phyloP scores from a whole-genome alignment of 1,139 yeast species.

The Magnusiomyces fungicola region DNA sequence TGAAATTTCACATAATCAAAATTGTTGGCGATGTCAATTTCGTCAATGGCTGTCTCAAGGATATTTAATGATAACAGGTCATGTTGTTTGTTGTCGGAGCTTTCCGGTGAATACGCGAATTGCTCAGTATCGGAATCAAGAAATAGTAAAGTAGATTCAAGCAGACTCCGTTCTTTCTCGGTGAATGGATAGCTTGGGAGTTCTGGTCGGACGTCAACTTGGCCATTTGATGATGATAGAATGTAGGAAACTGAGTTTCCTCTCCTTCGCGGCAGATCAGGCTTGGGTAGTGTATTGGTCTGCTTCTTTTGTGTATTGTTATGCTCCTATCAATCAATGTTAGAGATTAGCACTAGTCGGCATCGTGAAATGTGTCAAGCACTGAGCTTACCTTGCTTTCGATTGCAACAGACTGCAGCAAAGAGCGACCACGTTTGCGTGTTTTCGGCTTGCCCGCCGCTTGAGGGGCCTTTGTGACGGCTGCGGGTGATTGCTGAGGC shows the following conservation, averaged over 20 bases:
- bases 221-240: not conserved
- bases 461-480: slow-evolving; percentile 3
- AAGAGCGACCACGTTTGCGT: slow-evolving; percentile 24
- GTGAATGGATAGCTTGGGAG: slow-evolving; percentile 15
- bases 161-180: slow-evolving; percentile 9
- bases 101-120: no score
- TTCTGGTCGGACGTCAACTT: not conserved
- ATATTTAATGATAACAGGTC: not conserved
- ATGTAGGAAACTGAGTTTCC: slow-evolving; percentile 16
- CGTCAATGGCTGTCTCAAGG: slow-evolving; percentile 14
- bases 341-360: not conserved
- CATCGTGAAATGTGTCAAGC: no score
- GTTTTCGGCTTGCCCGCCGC: slow-evolving; percentile 10
- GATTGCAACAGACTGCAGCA: slow-evolving; percentile 26
- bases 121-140: no score
- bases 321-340: slow-evolving; percentile 6
- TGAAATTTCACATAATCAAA: slow-evolving; percentile 21
- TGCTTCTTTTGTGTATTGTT: slow-evolving; percentile 3
- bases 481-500: slow-evolving; percentile 6
- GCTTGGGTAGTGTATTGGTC: slow-evolving; percentile 16
- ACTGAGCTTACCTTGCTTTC: slow-evolving; percentile 16
- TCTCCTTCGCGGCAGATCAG: slow-evolving; percentile 21
- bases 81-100: no score
- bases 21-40: slow-evolving; percentile 25
- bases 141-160: slow-evolving; percentile 5